Percentiles rank a stretch among this genome's conserved stretches.
phyloP scores from a whole-genome alignment of 495 filamentous ascomycete species.

The Hyaloscypha hepaticicola region DNA sequence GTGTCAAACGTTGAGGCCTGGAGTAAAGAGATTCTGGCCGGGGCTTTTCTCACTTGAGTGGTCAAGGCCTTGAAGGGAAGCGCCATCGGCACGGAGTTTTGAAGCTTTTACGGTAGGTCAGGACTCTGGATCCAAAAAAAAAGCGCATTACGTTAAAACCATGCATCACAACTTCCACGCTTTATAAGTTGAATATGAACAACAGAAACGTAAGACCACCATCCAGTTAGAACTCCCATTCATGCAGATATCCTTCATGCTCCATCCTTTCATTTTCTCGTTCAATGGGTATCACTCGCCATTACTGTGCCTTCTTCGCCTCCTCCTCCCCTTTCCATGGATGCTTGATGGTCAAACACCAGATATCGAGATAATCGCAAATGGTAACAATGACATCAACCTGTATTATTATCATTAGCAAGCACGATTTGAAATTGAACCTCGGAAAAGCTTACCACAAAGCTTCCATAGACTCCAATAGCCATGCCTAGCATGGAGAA shows the following conservation, averaged over 20 bases:
- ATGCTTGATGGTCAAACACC: constrained; percentile 96
- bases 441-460: constrained; percentile 60
- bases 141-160: too few relatives aligned
- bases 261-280: not conserved
- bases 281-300: constrained; percentile 9
- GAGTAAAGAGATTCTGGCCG: too few relatives aligned
- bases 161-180: not conserved
- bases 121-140: too few relatives aligned
- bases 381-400: constrained; percentile 93
- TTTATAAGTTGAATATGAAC: not conserved
- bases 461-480: constrained; percentile 89
- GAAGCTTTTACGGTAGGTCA: too few relatives aligned
- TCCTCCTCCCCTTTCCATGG: constrained; percentile 47
- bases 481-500: constrained; percentile 79
- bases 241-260: not conserved
- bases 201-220: not conserved
- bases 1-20: too few relatives aligned
- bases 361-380: constrained; percentile 97
- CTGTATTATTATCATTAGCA: constrained; percentile 32
- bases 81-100: too few relatives aligned
- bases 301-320: constrained; percentile 32
- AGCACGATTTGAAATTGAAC: not conserved
- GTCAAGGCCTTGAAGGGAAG: too few relatives aligned
- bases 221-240: not conserved
- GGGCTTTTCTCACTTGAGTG: too few relatives aligned